phyloP scores from a whole-genome alignment of 768 basidiomycete genomes.

The Naganishia vishniacii region DNA sequence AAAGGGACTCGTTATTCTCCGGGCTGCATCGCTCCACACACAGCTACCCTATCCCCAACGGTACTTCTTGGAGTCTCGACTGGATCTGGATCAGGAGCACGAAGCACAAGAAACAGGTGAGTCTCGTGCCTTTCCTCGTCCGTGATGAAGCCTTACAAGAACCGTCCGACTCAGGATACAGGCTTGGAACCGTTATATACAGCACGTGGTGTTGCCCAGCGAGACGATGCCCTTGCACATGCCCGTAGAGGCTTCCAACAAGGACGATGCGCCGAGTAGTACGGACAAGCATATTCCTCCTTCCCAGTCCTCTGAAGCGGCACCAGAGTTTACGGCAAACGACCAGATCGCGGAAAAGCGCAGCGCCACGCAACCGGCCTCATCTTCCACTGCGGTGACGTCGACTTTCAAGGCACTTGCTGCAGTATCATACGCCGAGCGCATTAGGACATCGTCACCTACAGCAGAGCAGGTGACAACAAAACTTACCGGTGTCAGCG shows the following conservation, averaged over 20 bases:
- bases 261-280: not conserved
- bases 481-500: not conserved
- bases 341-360: not conserved
- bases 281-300: not conserved
- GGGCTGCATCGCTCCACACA: too few relatives aligned
- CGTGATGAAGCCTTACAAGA: too few relatives aligned
- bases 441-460: not conserved
- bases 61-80: too few relatives aligned
- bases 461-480: not conserved
- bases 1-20: not conserved
- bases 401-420: constrained; percentile 12
- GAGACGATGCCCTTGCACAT: not conserved
- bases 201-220: not conserved
- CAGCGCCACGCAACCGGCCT: not conserved
- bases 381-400: not conserved
- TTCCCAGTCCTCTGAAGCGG: too few relatives aligned
- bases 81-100: too few relatives aligned
- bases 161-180: too few relatives aligned
- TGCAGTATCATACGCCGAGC: constrained; percentile 3
- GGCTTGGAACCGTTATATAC: not conserved
- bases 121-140: too few relatives aligned
- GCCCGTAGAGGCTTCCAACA: not conserved
- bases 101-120: too few relatives aligned
- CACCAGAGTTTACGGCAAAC: too few relatives aligned
- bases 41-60: too few relatives aligned